Percentiles rank a stretch among this genome's conserved stretches.
Conservation (phyloP, 2,329 filamentous ascomycete species). For the Sporothrix luriei region DNA sequence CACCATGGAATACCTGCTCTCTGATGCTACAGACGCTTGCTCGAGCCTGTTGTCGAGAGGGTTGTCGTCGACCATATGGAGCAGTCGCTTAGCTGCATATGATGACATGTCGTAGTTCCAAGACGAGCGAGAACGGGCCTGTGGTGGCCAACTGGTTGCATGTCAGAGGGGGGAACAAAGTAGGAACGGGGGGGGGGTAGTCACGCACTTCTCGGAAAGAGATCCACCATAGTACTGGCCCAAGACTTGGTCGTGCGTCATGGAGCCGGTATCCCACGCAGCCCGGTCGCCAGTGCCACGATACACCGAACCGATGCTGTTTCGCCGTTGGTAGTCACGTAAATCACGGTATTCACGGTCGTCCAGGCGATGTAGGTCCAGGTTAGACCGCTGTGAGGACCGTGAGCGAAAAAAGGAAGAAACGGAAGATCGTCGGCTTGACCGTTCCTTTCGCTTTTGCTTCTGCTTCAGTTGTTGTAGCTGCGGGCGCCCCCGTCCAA, state of each 20-base stretch:
- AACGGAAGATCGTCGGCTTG: constrained; percentile 11
- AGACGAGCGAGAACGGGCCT: constrained; percentile 44
- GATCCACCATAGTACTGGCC: constrained; percentile 40
- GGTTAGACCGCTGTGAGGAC: not conserved
- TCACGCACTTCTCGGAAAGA: constrained; percentile 40
- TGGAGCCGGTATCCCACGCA: constrained; percentile 36
- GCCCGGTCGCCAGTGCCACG: constrained; percentile 24
- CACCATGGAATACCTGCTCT: constrained; percentile 42
- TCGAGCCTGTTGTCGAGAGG: constrained; percentile 43
- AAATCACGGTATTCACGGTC: not conserved
- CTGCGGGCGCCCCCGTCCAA: constrained; percentile 30
- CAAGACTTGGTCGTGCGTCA: constrained; percentile 41
- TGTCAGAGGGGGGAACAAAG: constrained; percentile 2
- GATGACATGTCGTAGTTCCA: constrained; percentile 50
- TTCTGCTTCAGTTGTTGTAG: constrained; percentile 29
- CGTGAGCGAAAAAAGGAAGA: constrained; percentile 26
- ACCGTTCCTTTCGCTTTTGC: not conserved
- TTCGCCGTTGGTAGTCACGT: constrained; percentile 37
- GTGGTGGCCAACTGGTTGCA: constrained; percentile 41
- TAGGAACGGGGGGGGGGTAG: not conserved
- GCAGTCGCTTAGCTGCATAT: constrained; percentile 51
- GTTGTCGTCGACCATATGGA: constrained; percentile 47
- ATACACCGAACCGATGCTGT: constrained; percentile 41
- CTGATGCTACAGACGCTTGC: constrained; percentile 43
- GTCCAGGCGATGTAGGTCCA: not conserved